Base-by-base conservation (phyloP, 305 asterid genomes). In the Fraxinus dipetala region DNA sequence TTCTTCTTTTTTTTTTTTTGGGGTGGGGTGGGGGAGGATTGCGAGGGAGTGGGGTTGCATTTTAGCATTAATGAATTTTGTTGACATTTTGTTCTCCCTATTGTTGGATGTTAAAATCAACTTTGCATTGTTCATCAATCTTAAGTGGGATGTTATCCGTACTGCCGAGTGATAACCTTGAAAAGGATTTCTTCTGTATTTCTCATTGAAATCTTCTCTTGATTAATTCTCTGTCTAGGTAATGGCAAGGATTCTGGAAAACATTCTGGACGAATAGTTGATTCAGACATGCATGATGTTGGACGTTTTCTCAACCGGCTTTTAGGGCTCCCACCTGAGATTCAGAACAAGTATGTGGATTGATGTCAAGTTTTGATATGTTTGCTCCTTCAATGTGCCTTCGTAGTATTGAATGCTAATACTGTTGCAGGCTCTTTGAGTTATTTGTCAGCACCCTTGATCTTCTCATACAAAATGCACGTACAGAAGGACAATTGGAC, bases 301-400 rank as follows among this genome's bases (percentile, higher is more conserved):
- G 99, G 97, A 80, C 97, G 99, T 82, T 96, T 96, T 81, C 98
- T 96, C 79, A 96, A 96, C 87, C 89, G 98, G 81, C 97, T 96
- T 85, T 88, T 94, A 80, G 99, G 99, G 79, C 92, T 94, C 78
- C 95, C 97, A 78, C 98, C 97, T 74, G 97, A 89, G 76, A 93
- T 94, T 76, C 98, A 96, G 82, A 96, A 96, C 88, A 92, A 97
- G 98, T 94, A 28, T 84, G 83, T 75, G 13, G 26, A 78, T 85
- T 82, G 81, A 79, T 83, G 73, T 83, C 45, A 81, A 79, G 81
- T 56, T 77, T 61, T 83, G 34, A 26, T 30, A 35, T 61, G 51
- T 36, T 76, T 80, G n/a, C 36, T 76, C 28, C 67, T 75, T 70
- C 26, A 54, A 22, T 48, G 16, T 77, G 78, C 78, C n/a, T 48